Base-by-base conservation (phyloP, 768 basidiomycete species). In the Agrocybe pediades region DNA sequence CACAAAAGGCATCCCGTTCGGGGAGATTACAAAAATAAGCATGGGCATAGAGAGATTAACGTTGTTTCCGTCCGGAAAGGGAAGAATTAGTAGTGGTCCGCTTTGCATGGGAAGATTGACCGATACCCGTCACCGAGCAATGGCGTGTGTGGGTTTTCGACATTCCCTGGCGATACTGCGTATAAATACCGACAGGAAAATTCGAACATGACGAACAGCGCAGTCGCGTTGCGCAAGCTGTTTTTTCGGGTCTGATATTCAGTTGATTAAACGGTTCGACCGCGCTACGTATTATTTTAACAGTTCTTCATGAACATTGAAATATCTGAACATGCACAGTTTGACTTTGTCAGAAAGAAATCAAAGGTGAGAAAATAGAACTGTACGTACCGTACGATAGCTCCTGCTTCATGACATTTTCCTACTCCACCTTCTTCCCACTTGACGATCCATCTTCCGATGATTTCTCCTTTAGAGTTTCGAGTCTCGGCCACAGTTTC, bases 401-500 rank as follows among this genome's bases (percentile, higher is more conserved):
- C 74, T 8, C 92, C 92, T n/a, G 77, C 72, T 56, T 78, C 74
- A 27, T 77, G 75, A 62, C 90, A 92, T 2, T 66, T 75, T 17
- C 89, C 88, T 46, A 75, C 74, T 2, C 87, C 87, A 30, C 81
- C 73, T 57, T 85, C 79, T 15, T 75, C 83, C 90, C 91, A 93
- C 45, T 73, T 77, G 1, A 93, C 90, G 9, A 90, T 72, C 92
- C 91, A 92, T 46, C 88, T 73, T 20, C 92, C 92, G 8, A 88
- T 46, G 13, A 90, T 70, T 15, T 76, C 74, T 0, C 87, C 88
- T 11, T 77, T 71, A 33, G 73, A 67, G 58, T 87, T 80, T 40
- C 76, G 59, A 2, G 88, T 92, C 68, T 92, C 91, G 13, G 92
- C 92, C 1, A 92, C 79, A 0, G 91, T 91, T 69, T 93, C 90